These are phyloP conservation scores for Eimeria zaria DNA, from an alignment of 169 alveolate genomes.

Conservation along the genomic window DNA sequence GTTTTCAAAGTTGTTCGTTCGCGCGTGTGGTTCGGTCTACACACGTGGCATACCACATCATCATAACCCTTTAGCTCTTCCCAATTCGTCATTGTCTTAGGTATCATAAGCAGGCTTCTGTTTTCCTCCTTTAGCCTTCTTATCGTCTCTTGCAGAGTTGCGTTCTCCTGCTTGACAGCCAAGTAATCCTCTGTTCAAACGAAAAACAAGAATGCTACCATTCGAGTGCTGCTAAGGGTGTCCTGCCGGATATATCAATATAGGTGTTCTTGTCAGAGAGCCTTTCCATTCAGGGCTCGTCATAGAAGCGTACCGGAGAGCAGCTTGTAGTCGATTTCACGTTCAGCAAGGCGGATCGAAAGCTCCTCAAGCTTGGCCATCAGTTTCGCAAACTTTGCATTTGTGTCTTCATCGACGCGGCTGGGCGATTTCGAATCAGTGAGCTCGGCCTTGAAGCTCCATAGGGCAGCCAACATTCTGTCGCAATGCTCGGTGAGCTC, in stretches of 20 bases:
- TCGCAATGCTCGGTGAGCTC: constrained; percentile 90
- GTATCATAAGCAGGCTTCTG: constrained; percentile 59
- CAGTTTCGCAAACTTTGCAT: constrained; percentile 89
- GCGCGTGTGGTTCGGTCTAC: background rate
- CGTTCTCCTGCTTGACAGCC: constrained; percentile 49
- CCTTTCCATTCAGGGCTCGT: background rate
- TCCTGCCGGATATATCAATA: background rate
- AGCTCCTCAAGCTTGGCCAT: constrained; percentile 90
- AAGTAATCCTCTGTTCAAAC: constrained; percentile 58
- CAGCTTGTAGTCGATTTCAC: constrained; percentile 88
- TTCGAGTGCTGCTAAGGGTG: background rate
- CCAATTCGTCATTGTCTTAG: constrained; percentile 68
- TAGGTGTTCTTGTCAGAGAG: background rate
- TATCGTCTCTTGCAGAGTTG: constrained; percentile 55
- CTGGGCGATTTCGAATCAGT: constrained; percentile 84
- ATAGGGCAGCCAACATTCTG: constrained; percentile 87
- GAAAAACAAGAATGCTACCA: background rate
- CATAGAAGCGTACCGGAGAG: constrained; percentile 81
- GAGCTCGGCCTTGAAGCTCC: constrained; percentile 87
- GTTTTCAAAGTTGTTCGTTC: background rate
- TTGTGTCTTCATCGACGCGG: constrained; percentile 88
- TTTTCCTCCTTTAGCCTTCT: constrained; percentile 67
- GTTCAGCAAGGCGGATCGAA: constrained; percentile 87
- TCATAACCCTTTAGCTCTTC: constrained; percentile 61
- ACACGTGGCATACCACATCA: constrained; percentile 52